Percentiles rank a stretch among this genome's conserved stretches.
phyloP scores from a whole-genome alignment of 2,329 filamentous ascomycete species.

The Cladophialophora carrionii region DNA sequence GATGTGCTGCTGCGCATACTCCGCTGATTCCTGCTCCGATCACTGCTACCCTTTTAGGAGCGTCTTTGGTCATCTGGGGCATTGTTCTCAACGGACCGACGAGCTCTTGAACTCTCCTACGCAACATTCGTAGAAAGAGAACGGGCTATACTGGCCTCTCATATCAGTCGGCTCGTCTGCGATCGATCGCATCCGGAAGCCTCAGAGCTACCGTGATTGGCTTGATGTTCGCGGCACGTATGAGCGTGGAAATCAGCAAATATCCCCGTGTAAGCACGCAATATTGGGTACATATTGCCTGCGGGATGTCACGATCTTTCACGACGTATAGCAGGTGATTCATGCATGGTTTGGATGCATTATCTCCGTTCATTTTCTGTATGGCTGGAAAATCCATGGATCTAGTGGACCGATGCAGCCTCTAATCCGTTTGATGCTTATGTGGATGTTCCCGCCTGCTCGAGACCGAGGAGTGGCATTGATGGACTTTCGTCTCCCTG shows the following conservation, averaged over 20 bases:
- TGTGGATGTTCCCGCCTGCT: neutral
- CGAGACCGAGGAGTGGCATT: neutral
- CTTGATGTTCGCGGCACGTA: neutral
- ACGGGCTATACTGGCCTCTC: neutral
- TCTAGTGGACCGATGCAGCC: neutral
- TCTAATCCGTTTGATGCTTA: no score
- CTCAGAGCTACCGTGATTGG: neutral
- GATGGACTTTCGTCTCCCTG: neutral
- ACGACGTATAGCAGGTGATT: neutral
- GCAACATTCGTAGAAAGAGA: neutral
- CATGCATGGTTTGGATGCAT: neutral
- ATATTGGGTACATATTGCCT: slow-evolving; percentile 2
- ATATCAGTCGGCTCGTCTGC: neutral
- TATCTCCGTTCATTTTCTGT: neutral
- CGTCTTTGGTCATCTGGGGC: slow-evolving; percentile 24
- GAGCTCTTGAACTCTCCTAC: neutral
- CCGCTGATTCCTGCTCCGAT: slow-evolving; percentile 59
- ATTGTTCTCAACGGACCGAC: neutral
- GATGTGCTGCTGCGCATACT: slow-evolving; percentile 53
- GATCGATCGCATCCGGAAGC: neutral
- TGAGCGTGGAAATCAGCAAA: slow-evolving; percentile 16
- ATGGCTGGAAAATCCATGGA: neutral
- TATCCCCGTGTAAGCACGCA: slow-evolving; percentile 13
- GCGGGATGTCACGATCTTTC: slow-evolving; percentile 7
- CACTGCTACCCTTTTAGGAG: slow-evolving; percentile 47